Conservation (phyloP, 257 asterid species). For the Galeopsis tetrahit region DNA sequence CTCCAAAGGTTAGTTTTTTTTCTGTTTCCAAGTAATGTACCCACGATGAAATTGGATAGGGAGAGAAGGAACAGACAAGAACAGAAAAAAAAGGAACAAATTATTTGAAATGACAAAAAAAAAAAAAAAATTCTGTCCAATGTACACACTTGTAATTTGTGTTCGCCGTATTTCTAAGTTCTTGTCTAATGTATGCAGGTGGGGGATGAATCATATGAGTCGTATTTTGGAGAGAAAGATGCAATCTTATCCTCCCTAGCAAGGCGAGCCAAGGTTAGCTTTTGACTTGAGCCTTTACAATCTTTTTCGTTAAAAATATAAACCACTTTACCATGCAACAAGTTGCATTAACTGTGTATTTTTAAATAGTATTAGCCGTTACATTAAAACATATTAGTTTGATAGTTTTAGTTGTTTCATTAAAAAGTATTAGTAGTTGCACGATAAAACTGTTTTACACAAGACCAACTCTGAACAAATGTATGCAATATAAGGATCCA, state of each 20-base stretch:
- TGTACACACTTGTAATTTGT: background rate
- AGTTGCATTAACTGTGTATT: no score
- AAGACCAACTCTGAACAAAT: no score
- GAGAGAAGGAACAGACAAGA: background rate
- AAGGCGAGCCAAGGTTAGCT: constrained; percentile 89
- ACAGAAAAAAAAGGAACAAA: background rate
- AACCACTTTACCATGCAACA: no score
- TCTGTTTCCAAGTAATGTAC: background rate
- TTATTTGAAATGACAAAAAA: background rate
- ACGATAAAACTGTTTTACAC: no score
- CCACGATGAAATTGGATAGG: background rate
- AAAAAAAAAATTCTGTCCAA: background rate
- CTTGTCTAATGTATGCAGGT: constrained; percentile 50
- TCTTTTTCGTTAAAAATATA: background rate
- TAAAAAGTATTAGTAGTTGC: no score
- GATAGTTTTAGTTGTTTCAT: no score
- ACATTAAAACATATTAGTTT: background rate
- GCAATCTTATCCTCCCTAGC: constrained; percentile 83
- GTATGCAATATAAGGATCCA: background rate
- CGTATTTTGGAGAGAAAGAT: constrained; percentile 77
- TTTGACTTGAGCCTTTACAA: constrained; percentile 23
- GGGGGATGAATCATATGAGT: constrained; percentile 93
- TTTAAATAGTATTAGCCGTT: no score
- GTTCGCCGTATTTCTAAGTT: constrained; percentile 7
- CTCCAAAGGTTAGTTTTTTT: constrained; percentile 70